Evolutionary conservation across 129 eudicot species (phyloP), one percentile per base, ranked within the genome.

Genomic region (Arctium minus): DNA sequence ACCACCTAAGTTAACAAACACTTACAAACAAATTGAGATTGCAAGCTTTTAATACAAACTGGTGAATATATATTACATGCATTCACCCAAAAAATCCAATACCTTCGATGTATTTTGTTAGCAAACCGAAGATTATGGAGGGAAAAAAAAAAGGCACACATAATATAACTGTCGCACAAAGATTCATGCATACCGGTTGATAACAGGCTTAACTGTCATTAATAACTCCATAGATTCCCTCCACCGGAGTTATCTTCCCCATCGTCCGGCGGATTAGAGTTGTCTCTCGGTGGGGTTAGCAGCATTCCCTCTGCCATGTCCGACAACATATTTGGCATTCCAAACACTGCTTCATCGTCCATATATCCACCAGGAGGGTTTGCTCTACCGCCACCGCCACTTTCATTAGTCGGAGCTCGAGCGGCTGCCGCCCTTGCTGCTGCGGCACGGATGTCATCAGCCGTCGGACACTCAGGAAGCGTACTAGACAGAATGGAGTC

Each of bases 381-480:
- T 30, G 50, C 83, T 3, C 32, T 79, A 1, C 42, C 35, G 0
- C 30, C 80, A 6, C 70, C 71, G 10, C 85, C 72, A 17, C 73
- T 31, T 42, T 77, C 15, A 37, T 53, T 77, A 6, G 31, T 6
- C 7, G 75, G 39, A 13, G 88, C 85, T 70, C 90, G 76, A 35
- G 86, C 89, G 76, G 93, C 97, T 0, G 97, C 97, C 0, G 98
- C 98, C 82, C 80, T 88, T 3, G 98, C 92, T 0, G 96, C 98
- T 1, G 96, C 92, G 30, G 77, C 86, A 77, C 90, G 98, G 33
- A 94, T 94, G 79, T 91, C 93, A 80, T 94, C 91, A 11, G 89
- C 75, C 1, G 84, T 82, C 10, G 84, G 8, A 10, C 89, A 83
- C 1, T 89, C 89, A 5, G 94, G 97, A 65, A 89, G 85, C 0